Evolutionary conservation across 352 stramenopile genomes (phyloP), one percentile per base, ranked within the genome.

Genomic region (Blastocystis sp.): DNA sequence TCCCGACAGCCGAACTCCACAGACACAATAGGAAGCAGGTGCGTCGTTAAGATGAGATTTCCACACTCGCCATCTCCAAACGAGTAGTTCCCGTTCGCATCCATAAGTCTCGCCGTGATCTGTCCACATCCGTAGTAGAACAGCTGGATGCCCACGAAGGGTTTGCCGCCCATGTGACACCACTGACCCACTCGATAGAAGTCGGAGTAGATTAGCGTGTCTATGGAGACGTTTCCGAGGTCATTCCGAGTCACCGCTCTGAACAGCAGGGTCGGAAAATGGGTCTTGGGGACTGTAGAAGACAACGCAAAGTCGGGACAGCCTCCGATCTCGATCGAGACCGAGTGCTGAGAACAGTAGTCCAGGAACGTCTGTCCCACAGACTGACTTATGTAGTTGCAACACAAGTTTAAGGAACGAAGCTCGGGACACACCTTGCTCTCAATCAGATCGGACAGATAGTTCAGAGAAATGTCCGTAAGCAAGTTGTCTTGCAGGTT

Each of bases 301-400:
- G 73, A 23, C 3, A 84, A 37, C 0, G 45, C 50, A 8, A 84
- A 84, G 47, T 84, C 26, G n/a, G 73, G 73, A 64, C 26, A 47
- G 2, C 73, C 73, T 37, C 73, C 73, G 3, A 68, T 18, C 5
- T 20, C 26, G 37, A 84, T 26, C 2, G 37, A 6, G 9, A 84
- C 68, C 0, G 20, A 15, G 56, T 84, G 73, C 34, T 84, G 45
- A 7, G 47, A 54, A 29, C 73, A 84, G 50, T 54, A 84, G 18
- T 84, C 73, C 11, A 68, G n/a, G 55, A 84, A 84, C 5, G 41
- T 29, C 9, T 23, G 53, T 53, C 47, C 47, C 50, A 29, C 20
- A n/a, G 37, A 34, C 18, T 53, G 73, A 45, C 68, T 84, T 7
- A 84, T 84, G 55, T 84, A 84, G 8, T 84, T 84, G 39, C 70